Percentiles rank a stretch among this genome's conserved stretches.
These are phyloP conservation scores for Diplosphaera chodatii DNA, from an alignment of 139 green algal genomes.

Conservation along the genomic window DNA sequence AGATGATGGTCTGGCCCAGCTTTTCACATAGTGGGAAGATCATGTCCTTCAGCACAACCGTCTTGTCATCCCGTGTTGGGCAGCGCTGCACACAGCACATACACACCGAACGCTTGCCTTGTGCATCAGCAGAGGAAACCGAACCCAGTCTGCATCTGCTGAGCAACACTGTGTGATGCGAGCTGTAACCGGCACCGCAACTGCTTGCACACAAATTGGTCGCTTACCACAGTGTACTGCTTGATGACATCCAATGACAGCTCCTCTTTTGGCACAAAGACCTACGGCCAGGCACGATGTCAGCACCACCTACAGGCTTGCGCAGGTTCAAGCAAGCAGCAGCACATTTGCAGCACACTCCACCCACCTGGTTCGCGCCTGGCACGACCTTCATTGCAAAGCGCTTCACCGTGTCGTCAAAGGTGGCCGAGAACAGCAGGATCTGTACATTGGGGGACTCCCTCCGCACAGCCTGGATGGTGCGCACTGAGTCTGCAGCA, in stretches of 20 bases:
- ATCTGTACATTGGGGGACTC: constrained; percentile 42
- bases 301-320: too few species aligned
- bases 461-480: constrained; percentile 47
- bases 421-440: constrained; percentile 96
- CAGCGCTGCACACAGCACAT: constrained; percentile 40
- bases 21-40: constrained; percentile 88
- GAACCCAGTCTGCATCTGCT: too few species aligned
- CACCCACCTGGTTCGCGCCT: constrained; percentile 59
- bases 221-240: constrained; percentile 84
- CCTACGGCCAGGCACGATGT: constrained; percentile 40
- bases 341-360: too few species aligned
- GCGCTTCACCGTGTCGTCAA: constrained; percentile 86
- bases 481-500: constrained; percentile 76
- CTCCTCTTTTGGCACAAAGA: constrained; percentile 88
- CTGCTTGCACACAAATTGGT: neutral
- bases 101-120: too few species aligned
- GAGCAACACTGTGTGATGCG: too few species aligned
- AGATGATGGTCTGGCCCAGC: constrained; percentile 98
- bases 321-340: too few species aligned
- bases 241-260: constrained; percentile 96
- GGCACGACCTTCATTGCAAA: constrained; percentile 76
- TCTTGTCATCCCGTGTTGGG: constrained; percentile 67
- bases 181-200: neutral
- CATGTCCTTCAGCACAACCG: constrained; percentile 82
- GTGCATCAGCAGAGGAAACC: too few species aligned